phyloP scores from a whole-genome alignment of 805 yeast genomes.

The Ogataea paradorogensis region DNA sequence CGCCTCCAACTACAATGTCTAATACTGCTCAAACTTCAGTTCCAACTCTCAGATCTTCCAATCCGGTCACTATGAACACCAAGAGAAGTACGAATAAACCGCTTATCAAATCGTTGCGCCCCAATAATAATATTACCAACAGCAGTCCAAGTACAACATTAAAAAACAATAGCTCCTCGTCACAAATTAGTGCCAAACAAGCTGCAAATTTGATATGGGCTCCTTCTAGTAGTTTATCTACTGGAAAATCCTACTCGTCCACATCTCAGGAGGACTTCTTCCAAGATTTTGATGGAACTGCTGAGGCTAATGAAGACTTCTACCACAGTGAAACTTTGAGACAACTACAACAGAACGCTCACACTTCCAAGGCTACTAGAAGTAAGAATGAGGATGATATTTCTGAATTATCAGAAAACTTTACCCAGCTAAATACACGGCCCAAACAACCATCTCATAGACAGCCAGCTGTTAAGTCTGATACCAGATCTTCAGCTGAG shows the following conservation, averaged over 20 bases:
- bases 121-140: slow-evolving; percentile 9
- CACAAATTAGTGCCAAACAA: slow-evolving; percentile 29
- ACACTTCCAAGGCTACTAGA: slow-evolving; percentile 20
- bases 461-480: slow-evolving; percentile 9
- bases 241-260: slow-evolving; percentile 27
- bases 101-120: slow-evolving; percentile 23
- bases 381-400: slow-evolving; percentile 17
- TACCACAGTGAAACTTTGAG: slow-evolving; percentile 27
- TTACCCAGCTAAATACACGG: slow-evolving; percentile 14
- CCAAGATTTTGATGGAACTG: slow-evolving; percentile 26
- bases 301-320: slow-evolving; percentile 22
- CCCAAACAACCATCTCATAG: slow-evolving; percentile 7
- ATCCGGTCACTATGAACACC: slow-evolving; percentile 31
- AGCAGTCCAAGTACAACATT: slow-evolving; percentile 1
- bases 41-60: slow-evolving; percentile 30
- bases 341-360: slow-evolving; percentile 27
- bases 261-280: slow-evolving; percentile 22
- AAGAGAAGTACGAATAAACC: slow-evolving; percentile 21
- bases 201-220: slow-evolving; percentile 39
- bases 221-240: slow-evolving; percentile 31
- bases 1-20: slow-evolving; percentile 18
- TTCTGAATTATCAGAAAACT: slow-evolving; percentile 13
- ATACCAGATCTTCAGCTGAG: slow-evolving; percentile 26
- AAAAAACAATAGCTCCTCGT: slow-evolving; percentile 5
- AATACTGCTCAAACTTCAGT: slow-evolving; percentile 15